Conservation (phyloP, 805 yeast species). For the Candida boidinii region DNA sequence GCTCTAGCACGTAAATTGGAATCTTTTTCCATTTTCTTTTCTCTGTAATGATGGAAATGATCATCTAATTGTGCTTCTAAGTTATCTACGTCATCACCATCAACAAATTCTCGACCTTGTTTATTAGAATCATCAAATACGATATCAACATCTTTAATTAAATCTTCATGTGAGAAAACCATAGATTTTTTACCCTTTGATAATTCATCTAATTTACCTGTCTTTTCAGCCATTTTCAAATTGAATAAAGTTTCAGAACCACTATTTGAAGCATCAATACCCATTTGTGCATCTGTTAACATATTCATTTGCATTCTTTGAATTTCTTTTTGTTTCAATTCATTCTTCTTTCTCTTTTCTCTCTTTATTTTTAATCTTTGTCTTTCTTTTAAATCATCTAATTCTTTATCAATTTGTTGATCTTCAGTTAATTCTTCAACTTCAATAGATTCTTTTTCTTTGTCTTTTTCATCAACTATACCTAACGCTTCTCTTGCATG, state of each 20-base stretch:
- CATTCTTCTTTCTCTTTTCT: constrained; percentile 77
- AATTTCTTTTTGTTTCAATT: constrained; percentile 78
- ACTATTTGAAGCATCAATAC: constrained; percentile 80
- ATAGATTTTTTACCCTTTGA: constrained; percentile 68
- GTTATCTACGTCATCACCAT: constrained; percentile 46
- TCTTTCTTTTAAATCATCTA: constrained; percentile 62
- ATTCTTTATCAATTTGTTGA: constrained; percentile 79
- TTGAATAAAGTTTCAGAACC: constrained; percentile 79
- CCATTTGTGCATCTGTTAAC: constrained; percentile 87
- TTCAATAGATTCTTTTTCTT: constrained; percentile 45
- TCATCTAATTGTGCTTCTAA: constrained; percentile 76
- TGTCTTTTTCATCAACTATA: constrained; percentile 45
- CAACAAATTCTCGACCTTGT: constrained; percentile 10
- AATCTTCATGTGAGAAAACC: constrained; percentile 50
- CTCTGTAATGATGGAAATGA: constrained; percentile 71
- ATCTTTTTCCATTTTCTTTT: constrained; percentile 57
- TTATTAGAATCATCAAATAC: constrained; percentile 37
- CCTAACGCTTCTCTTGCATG: constrained; percentile 75
- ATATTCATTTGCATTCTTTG: constrained; percentile 92
- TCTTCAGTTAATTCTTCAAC: constrained; percentile 76
- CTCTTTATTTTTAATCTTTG: constrained; percentile 65
- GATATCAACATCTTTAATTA: constrained; percentile 47
- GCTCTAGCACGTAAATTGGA: constrained; percentile 61
- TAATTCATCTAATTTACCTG: constrained; percentile 69
- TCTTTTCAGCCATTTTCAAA: constrained; percentile 75